A percentile compares a stretch with the other conserved stretches of the same genome.
Evolutionary conservation across 495 filamentous ascomycete species (phyloP).

Genomic region (Penicillium macrosclerotiorum): DNA sequence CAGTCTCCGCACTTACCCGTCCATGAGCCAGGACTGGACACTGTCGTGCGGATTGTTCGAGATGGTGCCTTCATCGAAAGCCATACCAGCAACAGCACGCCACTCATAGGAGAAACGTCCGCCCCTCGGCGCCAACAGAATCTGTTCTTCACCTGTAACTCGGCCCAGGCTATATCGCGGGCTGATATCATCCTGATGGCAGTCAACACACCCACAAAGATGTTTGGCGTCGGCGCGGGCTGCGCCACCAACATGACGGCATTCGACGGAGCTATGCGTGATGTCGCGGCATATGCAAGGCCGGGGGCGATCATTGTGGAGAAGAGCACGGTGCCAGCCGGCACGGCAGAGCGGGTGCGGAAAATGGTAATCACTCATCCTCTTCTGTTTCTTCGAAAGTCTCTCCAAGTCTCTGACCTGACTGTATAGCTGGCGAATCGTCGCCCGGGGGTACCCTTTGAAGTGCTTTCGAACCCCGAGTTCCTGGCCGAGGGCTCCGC

Average conservation of each 20-base stretch:
- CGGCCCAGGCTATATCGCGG: constrained; percentile 56
- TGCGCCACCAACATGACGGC: constrained; percentile 69
- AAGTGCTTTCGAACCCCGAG: constrained; percentile 82
- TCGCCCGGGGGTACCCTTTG: constrained; percentile 62
- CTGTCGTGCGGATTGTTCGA: constrained; percentile 63
- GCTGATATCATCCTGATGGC: constrained; percentile 77
- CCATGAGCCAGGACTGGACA: constrained; percentile 68
- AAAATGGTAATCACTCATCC: constrained; percentile 49
- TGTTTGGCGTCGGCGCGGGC: constrained; percentile 65
- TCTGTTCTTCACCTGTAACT: constrained; percentile 69
- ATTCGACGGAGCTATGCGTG: constrained; percentile 66
- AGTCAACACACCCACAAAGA: constrained; percentile 82
- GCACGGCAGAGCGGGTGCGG: constrained; percentile 68
- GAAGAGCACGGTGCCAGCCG: constrained; percentile 80
- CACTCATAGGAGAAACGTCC: too few species aligned
- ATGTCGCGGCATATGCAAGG: constrained; percentile 64
- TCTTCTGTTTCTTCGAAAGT: background rate
- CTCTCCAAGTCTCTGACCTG: constrained; percentile 2
- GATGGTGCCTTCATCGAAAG: constrained; percentile 46
- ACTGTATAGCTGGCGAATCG: constrained; percentile 41
- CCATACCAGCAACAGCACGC: background rate
- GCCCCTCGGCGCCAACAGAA: constrained; percentile 44
- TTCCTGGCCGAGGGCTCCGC: constrained; percentile 81
- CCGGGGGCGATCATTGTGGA: constrained; percentile 75
- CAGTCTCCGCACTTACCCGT: constrained; percentile 73